Evolutionary conservation across 192 early-diverging fungal genomes (phyloP).

Genomic region (Coemansia sp.): DNA sequence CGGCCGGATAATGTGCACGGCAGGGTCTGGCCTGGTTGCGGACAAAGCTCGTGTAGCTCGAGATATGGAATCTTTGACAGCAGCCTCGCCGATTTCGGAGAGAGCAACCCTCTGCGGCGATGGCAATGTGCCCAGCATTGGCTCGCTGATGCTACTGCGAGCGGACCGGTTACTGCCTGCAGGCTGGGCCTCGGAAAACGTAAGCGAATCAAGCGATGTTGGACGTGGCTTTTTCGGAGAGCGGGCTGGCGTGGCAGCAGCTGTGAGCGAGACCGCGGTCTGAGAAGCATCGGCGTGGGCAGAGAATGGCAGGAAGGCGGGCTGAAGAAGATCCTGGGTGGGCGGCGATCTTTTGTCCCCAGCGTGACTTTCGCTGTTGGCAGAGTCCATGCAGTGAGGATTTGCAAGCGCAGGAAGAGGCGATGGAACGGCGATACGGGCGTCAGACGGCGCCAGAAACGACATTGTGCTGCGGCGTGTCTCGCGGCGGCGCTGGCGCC

Average conservation of each 20-base stretch:
- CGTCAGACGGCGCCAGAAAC: slow-evolving; percentile 17
- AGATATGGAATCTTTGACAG: slow-evolving; percentile 14
- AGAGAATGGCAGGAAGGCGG: slow-evolving; percentile 1
- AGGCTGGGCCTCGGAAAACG: slow-evolving; percentile 25
- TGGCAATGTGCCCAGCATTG: background rate
- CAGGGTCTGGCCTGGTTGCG: background rate
- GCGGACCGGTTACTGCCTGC: slow-evolving; percentile 26
- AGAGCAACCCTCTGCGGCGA: slow-evolving; percentile 12
- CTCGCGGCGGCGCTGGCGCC: slow-evolving; percentile 48
- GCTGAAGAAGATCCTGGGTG: slow-evolving; percentile 7
- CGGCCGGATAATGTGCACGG: background rate
- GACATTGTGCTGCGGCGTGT: slow-evolving; percentile 51
- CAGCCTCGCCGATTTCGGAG: slow-evolving; percentile 20
- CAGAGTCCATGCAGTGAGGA: slow-evolving; percentile 2
- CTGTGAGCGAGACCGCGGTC: slow-evolving; percentile 10
- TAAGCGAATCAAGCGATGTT: slow-evolving; percentile 33
- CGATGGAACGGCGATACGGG: background rate
- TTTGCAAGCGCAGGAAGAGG: background rate
- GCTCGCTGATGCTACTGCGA: slow-evolving; percentile 27
- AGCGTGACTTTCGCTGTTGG: slow-evolving; percentile 9
- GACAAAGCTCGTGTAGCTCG: slow-evolving; percentile 11
- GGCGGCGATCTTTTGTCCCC: slow-evolving; percentile 11
- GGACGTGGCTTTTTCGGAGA: slow-evolving; percentile 25
- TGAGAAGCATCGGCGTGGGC: background rate
- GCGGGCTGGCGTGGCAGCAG: slow-evolving; percentile 1